phyloP scores from a whole-genome alignment of 106 monocot genomes.

The Cymbidium sinense region DNA sequence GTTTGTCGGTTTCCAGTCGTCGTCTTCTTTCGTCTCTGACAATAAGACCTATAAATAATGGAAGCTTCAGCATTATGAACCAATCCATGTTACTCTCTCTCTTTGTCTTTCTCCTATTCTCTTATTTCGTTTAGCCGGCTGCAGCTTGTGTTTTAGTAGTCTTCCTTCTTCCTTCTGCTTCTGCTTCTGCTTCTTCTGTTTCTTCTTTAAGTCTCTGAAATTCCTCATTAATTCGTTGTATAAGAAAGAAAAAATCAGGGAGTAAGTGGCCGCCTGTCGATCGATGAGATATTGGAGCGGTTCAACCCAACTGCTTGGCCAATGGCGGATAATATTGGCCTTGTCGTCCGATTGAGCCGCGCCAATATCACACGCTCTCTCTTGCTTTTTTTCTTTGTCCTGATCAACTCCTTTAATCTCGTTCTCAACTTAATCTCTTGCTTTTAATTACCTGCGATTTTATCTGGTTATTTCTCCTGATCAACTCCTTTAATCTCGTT shows the following conservation, averaged over 20 bases:
- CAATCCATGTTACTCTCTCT: neutral
- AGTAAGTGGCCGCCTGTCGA: neutral
- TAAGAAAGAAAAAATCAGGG: neutral
- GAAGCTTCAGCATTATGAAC: too few relatives aligned
- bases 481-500: too few relatives aligned
- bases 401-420: too few relatives aligned
- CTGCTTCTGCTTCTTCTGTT: too few relatives aligned
- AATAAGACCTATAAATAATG: neutral
- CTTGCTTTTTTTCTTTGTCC: neutral
- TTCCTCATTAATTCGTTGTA: too few relatives aligned
- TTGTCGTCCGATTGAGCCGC: conserved; percentile 8
- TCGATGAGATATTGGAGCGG: neutral
- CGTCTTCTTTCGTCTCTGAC: neutral
- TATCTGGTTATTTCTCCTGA: too few relatives aligned
- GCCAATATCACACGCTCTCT: conserved; percentile 4
- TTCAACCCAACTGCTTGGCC: conserved; percentile 2
- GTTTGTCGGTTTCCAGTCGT: neutral
- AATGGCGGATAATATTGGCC: neutral
- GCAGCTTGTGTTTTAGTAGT: neutral
- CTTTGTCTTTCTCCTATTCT: neutral
- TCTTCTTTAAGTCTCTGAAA: neutral
- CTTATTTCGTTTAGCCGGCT: neutral
- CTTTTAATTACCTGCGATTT: too few relatives aligned
- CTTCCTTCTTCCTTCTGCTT: too few relatives aligned
- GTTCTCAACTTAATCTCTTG: too few relatives aligned